phyloP scores from a whole-genome alignment of 306 rosid species.

The Crotalaria pallida region DNA sequence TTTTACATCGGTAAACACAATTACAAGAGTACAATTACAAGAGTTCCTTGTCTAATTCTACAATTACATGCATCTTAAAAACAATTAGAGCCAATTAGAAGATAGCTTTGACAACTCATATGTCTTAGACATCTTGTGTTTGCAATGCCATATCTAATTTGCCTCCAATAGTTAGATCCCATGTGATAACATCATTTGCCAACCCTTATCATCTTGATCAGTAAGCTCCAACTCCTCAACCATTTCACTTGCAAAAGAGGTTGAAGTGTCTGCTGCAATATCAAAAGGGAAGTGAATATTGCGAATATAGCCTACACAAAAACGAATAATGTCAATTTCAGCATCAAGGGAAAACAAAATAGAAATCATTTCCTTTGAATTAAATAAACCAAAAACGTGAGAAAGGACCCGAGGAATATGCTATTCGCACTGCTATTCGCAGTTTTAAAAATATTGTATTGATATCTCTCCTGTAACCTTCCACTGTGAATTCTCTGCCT shows the following conservation, averaged over 20 bases:
- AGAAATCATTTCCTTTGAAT: neutral
- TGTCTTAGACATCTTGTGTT: no score
- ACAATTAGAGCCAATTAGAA: no score
- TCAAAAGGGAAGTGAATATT: conserved; percentile 95
- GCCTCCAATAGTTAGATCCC: no score
- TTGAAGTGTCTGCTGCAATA: conserved; percentile 72
- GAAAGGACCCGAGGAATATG: conserved; percentile 64
- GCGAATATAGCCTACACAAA: conserved; percentile 59
- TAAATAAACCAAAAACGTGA: neutral
- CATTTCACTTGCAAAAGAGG: conserved; percentile 95
- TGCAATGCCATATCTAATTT: no score
- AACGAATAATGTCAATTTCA: conserved; percentile 7
- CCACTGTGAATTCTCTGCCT: conserved; percentile 64
- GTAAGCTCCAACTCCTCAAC: conserved; percentile 88
- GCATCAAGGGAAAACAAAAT: neutral
- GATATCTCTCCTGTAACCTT: conserved; percentile 75
- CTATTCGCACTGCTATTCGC: conserved; percentile 72
- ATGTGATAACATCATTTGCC: no score
- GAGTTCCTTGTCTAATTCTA: no score
- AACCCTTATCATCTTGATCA: conserved; percentile 94
- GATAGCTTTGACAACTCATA: no score
- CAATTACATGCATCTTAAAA: no score
- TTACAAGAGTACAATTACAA: no score
- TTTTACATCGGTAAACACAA: no score
- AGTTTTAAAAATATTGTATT: conserved; percentile 78